A percentile compares a stretch with the other conserved stretches of the same genome.
Conservation (phyloP, 805 yeast species). For the Yueomyces sinensis region DNA sequence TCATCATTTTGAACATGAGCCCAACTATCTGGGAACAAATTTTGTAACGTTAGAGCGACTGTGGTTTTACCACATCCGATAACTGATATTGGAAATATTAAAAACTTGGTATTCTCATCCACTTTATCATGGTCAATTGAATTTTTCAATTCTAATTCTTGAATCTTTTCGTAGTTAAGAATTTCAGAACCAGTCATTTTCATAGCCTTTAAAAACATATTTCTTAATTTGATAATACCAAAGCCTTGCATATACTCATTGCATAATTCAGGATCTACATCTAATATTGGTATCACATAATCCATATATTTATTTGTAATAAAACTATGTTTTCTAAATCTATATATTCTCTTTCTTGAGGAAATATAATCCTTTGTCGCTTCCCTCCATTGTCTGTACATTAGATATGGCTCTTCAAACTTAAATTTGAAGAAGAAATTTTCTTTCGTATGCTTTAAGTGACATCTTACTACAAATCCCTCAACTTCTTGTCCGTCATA, state of each 20-base stretch:
- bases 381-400: slow-evolving; percentile 87
- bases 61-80: slow-evolving; percentile 96
- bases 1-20: slow-evolving; percentile 77
- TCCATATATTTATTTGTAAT: slow-evolving; percentile 56
- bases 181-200: slow-evolving; percentile 51
- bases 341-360: slow-evolving; percentile 23
- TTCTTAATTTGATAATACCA: slow-evolving; percentile 66
- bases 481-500: slow-evolving; percentile 67
- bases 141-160: slow-evolving; percentile 28
- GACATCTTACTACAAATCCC: slow-evolving; percentile 83
- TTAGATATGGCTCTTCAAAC: slow-evolving; percentile 86
- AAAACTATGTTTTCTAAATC: slow-evolving; percentile 38
- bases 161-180: slow-evolving; percentile 30
- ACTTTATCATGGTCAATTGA: slow-evolving; percentile 24
- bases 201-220: slow-evolving; percentile 40
- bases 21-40: slow-evolving; percentile 45
- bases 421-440: slow-evolving; percentile 84
- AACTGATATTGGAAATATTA: slow-evolving; percentile 74
- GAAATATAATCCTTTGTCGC: slow-evolving; percentile 50
- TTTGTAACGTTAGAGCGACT: slow-evolving; percentile 43
- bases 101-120: slow-evolving; percentile 35
- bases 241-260: slow-evolving; percentile 39
- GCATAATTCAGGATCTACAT: slow-evolving; percentile 32
- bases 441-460: slow-evolving; percentile 10
- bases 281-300: slow-evolving; percentile 47